These are phyloP conservation scores for Themeda triandra DNA, from an alignment of 176 grass and related monocot genomes.

Conservation along the genomic window DNA sequence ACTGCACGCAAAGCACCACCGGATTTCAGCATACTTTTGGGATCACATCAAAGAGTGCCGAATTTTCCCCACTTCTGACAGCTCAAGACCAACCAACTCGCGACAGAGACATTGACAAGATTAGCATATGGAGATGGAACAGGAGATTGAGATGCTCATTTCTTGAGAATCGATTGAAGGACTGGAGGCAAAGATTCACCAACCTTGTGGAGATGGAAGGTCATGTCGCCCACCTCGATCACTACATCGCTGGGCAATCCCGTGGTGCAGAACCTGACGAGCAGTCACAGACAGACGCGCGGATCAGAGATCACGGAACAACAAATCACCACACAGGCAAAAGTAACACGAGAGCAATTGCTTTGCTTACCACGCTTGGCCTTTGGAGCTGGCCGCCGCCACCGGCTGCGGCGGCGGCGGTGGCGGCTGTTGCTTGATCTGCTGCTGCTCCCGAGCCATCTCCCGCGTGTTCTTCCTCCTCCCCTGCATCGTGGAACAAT, in stretches of 20 bases:
- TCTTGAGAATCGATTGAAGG: background rate
- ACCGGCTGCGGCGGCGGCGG: background rate
- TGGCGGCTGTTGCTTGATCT: background rate
- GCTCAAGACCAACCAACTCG: slow-evolving; percentile 10
- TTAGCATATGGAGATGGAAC: background rate
- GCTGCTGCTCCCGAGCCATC: slow-evolving; percentile 11
- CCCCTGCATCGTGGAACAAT: slow-evolving; percentile 37
- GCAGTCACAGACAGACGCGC: background rate
- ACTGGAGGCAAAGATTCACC: slow-evolving; percentile 3
- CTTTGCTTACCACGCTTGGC: slow-evolving; percentile 79
- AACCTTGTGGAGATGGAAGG: slow-evolving; percentile 98
- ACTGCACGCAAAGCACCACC: slow-evolving; percentile 45
- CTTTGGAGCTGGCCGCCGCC: slow-evolving; percentile 44
- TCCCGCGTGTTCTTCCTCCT: slow-evolving; percentile 39
- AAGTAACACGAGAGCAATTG: background rate
- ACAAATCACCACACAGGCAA: background rate
- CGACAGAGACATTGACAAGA: background rate
- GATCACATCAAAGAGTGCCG: slow-evolving; percentile 19
- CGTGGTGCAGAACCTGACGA: slow-evolving; percentile 93
- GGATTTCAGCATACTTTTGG: slow-evolving; percentile 30
- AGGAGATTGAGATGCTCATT: background rate
- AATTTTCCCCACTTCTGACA: background rate
- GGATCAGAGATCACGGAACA: slow-evolving; percentile 21
- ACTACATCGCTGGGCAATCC: slow-evolving; percentile 93
- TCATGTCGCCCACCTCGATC: slow-evolving; percentile 96